Conservation (phyloP, 768 basidiomycete genomes). For the Mycena rosella region DNA sequence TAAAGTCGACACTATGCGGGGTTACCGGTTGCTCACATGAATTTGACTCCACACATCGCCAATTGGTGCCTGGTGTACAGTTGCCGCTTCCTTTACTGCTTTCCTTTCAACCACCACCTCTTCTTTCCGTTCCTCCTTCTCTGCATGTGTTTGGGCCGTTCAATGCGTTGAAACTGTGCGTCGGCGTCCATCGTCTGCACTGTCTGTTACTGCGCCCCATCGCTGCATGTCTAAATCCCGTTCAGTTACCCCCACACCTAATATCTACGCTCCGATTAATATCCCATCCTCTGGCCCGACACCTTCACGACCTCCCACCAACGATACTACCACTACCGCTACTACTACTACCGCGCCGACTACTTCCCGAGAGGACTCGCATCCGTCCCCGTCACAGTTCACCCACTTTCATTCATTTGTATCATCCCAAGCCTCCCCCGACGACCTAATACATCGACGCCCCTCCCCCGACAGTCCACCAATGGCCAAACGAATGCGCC, state of each 20-base stretch:
- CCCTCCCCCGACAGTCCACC: slow-evolving; percentile 48
- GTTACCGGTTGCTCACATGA: slow-evolving; percentile 33
- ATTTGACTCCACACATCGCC: slow-evolving; percentile 27
- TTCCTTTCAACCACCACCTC: slow-evolving; percentile 17
- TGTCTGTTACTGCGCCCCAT: slow-evolving; percentile 37
- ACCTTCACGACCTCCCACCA: slow-evolving; percentile 57
- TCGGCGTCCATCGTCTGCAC: slow-evolving; percentile 35
- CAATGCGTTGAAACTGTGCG: slow-evolving; percentile 37
- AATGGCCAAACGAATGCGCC: slow-evolving; percentile 61
- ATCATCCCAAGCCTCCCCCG: slow-evolving; percentile 41
- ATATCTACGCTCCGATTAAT: slow-evolving; percentile 53
- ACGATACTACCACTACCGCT: slow-evolving; percentile 51
- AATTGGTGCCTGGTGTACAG: slow-evolving; percentile 18
- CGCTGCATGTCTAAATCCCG: slow-evolving; percentile 65
- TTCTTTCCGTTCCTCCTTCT: slow-evolving; percentile 16
- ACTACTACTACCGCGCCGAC: slow-evolving; percentile 28
- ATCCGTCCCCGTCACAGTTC: slow-evolving; percentile 41
- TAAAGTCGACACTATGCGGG: slow-evolving; percentile 33
- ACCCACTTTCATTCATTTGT: slow-evolving; percentile 46
- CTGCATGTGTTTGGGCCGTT: slow-evolving; percentile 31
- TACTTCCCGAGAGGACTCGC: slow-evolving; percentile 41
- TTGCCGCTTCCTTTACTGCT: slow-evolving; percentile 8
- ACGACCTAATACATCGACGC: slow-evolving; percentile 40
- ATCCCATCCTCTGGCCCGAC: slow-evolving; percentile 49
- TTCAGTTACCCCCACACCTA: slow-evolving; percentile 60